phyloP scores from a whole-genome alignment of 192 early-diverging fungal genomes.

The Piromyces sp. region DNA sequence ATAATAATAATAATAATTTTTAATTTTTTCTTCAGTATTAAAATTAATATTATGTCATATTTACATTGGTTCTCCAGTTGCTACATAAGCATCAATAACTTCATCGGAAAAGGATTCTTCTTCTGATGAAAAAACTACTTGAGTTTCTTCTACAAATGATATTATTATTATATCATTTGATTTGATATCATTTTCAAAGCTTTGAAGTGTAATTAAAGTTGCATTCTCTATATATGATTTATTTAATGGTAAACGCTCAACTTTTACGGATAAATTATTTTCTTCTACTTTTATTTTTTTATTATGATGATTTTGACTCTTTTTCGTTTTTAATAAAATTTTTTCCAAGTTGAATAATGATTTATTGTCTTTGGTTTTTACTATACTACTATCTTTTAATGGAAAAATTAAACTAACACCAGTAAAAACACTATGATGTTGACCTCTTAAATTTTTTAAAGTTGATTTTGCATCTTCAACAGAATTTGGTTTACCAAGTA shows the following conservation, averaged over 20 bases:
- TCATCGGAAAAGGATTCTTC: slow-evolving; percentile 22
- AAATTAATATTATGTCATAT: no score
- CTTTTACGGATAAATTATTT: neutral
- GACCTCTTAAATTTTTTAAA: slow-evolving; percentile 30
- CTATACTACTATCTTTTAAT: neutral
- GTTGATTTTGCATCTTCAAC: slow-evolving; percentile 37
- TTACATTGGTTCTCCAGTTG: slow-evolving; percentile 36
- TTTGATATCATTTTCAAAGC: neutral
- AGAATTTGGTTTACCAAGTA: slow-evolving; percentile 67
- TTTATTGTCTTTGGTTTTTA: neutral
- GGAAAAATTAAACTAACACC: slow-evolving; percentile 41
- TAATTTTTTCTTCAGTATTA: neutral
- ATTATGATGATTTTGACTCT: neutral
- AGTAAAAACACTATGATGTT: slow-evolving; percentile 56
- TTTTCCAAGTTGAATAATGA: neutral
- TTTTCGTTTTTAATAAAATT: slow-evolving; percentile 1
- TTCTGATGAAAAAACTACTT: slow-evolving; percentile 41
- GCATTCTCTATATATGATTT: neutral
- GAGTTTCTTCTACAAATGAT: slow-evolving; percentile 37
- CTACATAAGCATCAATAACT: slow-evolving; percentile 44
- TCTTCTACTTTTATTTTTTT: neutral
- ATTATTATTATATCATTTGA: neutral
- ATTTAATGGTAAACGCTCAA: neutral
- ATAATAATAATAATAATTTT: slow-evolving; percentile 3
- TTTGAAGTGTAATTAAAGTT: neutral